Percentiles rank a stretch among this genome's conserved stretches.
Evolutionary conservation across 169 alveolate genomes (phyloP).

Genomic region (Babesia caballi): DNA sequence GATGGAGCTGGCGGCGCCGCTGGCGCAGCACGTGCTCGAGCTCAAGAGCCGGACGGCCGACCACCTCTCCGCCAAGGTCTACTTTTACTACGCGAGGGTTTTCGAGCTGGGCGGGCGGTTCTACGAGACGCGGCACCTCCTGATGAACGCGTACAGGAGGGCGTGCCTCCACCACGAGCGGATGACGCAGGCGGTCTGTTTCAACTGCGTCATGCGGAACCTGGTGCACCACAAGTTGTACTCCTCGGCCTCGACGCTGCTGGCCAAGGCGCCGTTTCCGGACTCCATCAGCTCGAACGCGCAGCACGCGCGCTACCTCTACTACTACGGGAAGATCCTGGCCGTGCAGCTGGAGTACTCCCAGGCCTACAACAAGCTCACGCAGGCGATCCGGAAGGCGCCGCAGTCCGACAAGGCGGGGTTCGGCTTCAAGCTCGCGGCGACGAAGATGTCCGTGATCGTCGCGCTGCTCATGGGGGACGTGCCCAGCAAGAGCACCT

Average conservation of each 20-base stretch:
- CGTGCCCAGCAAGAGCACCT: constrained; percentile 90
- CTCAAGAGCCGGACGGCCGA: constrained; percentile 78
- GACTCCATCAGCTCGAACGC: constrained; percentile 88
- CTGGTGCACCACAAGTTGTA: constrained; percentile 79
- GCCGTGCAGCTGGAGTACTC: constrained; percentile 93
- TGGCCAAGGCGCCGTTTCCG: constrained; percentile 78
- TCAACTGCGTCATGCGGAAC: constrained; percentile 87
- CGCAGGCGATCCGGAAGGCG: constrained; percentile 89
- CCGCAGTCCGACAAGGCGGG: constrained; percentile 88
- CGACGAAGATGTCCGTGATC: constrained; percentile 86
- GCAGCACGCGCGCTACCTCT: constrained; percentile 91
- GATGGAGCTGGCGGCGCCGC: constrained; percentile 60
- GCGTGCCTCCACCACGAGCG: constrained; percentile 86
- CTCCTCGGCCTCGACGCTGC: constrained; percentile 69
- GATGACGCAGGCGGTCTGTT: constrained; percentile 87
- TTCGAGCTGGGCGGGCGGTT: constrained; percentile 82
- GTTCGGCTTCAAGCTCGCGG: constrained; percentile 84
- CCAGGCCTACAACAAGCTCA: constrained; percentile 86
- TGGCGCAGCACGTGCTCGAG: constrained; percentile 64
- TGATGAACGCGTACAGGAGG: constrained; percentile 54
- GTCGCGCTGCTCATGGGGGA: constrained; percentile 95
- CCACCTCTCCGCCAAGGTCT: constrained; percentile 71
- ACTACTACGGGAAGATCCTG: constrained; percentile 88
- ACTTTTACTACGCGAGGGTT: constrained; percentile 82
- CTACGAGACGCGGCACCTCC: constrained; percentile 69